Conservation (phyloP, 306 rosid genomes). For the Begonia masoniana region DNA sequence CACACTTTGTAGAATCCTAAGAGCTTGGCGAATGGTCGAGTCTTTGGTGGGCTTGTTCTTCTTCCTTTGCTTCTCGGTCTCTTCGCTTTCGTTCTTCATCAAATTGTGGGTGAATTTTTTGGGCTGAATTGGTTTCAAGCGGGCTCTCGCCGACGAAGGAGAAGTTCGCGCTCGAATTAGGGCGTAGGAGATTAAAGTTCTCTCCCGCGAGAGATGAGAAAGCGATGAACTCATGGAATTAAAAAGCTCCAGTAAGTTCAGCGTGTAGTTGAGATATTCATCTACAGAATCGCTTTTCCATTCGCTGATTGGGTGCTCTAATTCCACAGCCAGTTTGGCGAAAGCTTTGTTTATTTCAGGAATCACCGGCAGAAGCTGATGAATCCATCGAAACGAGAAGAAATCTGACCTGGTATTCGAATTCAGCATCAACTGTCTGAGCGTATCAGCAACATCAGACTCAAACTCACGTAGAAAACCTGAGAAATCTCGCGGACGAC, state of each 20-base stretch:
- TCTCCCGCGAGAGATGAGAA: slow-evolving; percentile 31
- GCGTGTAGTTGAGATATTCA: slow-evolving; percentile 36
- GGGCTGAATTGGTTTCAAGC: slow-evolving; percentile 26
- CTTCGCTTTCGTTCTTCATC: slow-evolving; percentile 3
- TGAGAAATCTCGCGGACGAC: slow-evolving; percentile 10
- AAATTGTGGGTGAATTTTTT: slow-evolving; percentile 10
- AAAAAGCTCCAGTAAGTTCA: slow-evolving; percentile 36
- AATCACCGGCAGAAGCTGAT: slow-evolving; percentile 27
- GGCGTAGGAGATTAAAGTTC: slow-evolving; percentile 41
- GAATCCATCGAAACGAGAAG: slow-evolving; percentile 39
- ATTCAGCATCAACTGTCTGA: slow-evolving; percentile 18
- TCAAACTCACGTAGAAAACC: slow-evolving; percentile 30
- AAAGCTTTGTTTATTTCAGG: slow-evolving; percentile 37
- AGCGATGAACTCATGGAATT: slow-evolving; percentile 44
- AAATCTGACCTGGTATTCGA: slow-evolving; percentile 13
- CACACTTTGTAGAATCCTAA: not conserved
- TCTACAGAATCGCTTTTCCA: slow-evolving; percentile 46
- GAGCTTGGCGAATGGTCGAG: not conserved
- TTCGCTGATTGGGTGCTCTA: slow-evolving; percentile 39
- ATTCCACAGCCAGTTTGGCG: slow-evolving; percentile 42
- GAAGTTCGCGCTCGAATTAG: slow-evolving; percentile 34
- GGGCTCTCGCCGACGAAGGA: slow-evolving; percentile 19
- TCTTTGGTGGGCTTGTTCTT: slow-evolving; percentile 3
- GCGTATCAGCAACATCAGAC: slow-evolving; percentile 21
- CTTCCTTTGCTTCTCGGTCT: slow-evolving; percentile 2